phyloP scores from a whole-genome alignment of 2,329 filamentous ascomycete genomes.

The Verruconis gallopava region DNA sequence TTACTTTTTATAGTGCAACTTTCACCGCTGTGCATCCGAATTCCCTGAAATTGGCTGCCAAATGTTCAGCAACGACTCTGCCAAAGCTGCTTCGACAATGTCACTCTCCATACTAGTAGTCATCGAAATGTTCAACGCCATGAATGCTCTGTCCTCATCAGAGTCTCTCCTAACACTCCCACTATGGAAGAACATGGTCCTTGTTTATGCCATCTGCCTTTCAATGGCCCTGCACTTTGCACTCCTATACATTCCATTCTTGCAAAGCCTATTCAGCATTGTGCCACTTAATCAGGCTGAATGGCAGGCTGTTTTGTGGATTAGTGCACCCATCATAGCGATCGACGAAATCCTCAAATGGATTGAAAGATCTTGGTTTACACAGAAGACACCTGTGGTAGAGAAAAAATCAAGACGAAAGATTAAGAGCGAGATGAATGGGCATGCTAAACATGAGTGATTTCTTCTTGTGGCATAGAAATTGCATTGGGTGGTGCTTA shows the following conservation, averaged over 20 bases:
- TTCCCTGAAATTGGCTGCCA: constrained; percentile 84
- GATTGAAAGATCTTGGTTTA: constrained; percentile 52
- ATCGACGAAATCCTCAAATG: constrained; percentile 62
- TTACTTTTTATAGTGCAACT: constrained; percentile 47
- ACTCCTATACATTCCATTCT: constrained; percentile 78
- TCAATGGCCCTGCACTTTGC: constrained; percentile 94
- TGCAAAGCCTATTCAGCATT: constrained; percentile 84
- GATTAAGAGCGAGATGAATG: neutral
- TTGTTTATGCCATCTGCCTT: constrained; percentile 84
- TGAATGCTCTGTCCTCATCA: constrained; percentile 93
- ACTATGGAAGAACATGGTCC: constrained; percentile 97
- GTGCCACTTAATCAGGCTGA: constrained; percentile 72
- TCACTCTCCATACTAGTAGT: constrained; percentile 87
- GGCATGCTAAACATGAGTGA: constrained; percentile 5
- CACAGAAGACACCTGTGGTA: constrained; percentile 34
- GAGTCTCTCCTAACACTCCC: constrained; percentile 88
- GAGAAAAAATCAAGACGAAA: neutral
- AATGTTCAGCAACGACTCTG: constrained; percentile 79
- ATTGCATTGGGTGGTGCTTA: neutral
- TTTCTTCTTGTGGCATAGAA: neutral
- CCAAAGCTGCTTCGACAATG: constrained; percentile 83
- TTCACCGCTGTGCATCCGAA: constrained; percentile 78
- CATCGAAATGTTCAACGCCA: constrained; percentile 98
- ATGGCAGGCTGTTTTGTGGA: constrained; percentile 81
- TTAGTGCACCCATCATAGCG: constrained; percentile 75